These are phyloP conservation scores for Perilla frutescens DNA, from an alignment of 257 asterid species.

Conservation along the genomic window DNA sequence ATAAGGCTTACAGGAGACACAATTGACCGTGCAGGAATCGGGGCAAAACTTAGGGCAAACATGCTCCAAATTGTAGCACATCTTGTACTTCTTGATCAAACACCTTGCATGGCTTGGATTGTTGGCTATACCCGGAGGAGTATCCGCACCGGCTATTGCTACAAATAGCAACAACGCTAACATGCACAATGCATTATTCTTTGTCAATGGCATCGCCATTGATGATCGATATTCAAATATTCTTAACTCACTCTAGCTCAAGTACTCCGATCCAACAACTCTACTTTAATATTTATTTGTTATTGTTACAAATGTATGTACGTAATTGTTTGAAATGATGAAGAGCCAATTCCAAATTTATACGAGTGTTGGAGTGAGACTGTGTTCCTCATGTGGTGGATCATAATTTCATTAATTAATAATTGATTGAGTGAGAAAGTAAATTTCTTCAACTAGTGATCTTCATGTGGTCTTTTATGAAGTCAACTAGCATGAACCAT, in stretches of 20 bases:
- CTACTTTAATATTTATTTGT: too few species aligned
- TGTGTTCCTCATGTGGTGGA: slow-evolving; percentile 21
- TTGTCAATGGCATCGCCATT: slow-evolving; percentile 34
- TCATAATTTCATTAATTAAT: slow-evolving; percentile 9
- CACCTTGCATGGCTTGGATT: slow-evolving; percentile 58
- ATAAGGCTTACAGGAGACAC: slow-evolving; percentile 54
- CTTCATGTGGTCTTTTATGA: neutral
- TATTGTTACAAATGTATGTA: too few species aligned
- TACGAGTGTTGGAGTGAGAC: slow-evolving; percentile 32
- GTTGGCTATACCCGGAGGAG: slow-evolving; percentile 55
- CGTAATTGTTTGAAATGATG: too few species aligned
- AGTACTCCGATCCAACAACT: too few species aligned
- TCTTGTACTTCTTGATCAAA: slow-evolving; percentile 42
- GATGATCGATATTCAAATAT: neutral
- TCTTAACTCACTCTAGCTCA: too few species aligned
- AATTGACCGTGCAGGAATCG: slow-evolving; percentile 45
- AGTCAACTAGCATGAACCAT: neutral
- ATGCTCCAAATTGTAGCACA: slow-evolving; percentile 56
- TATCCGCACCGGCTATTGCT: slow-evolving; percentile 36
- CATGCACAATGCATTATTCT: slow-evolving; percentile 19
- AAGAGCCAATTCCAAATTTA: slow-evolving; percentile 16
- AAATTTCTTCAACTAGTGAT: neutral
- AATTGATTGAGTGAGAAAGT: slow-evolving; percentile 13
- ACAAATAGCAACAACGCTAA: slow-evolving; percentile 21
- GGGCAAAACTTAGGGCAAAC: slow-evolving; percentile 70